These are phyloP conservation scores for Argentina anserina DNA, from an alignment of 306 rosid genomes.

Conservation along the genomic window DNA sequence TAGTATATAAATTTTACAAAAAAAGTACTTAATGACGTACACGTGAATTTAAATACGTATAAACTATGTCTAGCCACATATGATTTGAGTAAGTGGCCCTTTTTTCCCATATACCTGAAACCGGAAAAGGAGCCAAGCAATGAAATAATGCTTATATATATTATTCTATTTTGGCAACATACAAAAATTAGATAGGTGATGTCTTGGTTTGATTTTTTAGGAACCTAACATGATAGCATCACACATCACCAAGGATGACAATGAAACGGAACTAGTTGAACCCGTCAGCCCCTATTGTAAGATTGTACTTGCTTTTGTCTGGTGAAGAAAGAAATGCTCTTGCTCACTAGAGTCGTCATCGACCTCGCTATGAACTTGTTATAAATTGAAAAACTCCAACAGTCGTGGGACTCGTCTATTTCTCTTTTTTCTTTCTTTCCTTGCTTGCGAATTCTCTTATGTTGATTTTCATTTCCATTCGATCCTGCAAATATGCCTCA, in stretches of 20 bases:
- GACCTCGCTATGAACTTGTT: background rate
- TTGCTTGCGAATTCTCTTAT: too few species aligned
- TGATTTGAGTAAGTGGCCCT: too few species aligned
- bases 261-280: background rate
- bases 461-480: background rate
- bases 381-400: background rate
- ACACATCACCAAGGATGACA: background rate
- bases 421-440: background rate
- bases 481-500: constrained; percentile 45
- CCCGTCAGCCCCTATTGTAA: background rate
- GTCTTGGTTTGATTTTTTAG: background rate
- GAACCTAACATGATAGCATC: too few species aligned
- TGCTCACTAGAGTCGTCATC: background rate
- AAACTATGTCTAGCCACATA: too few species aligned
- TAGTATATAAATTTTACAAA: too few species aligned
- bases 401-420: background rate
- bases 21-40: too few species aligned
- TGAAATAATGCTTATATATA: too few species aligned
- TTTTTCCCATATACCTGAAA: too few species aligned
- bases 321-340: background rate
- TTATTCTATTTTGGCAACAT: background rate
- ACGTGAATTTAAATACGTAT: too few species aligned
- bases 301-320: background rate
- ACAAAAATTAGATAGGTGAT: background rate
- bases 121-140: too few species aligned